phyloP scores from a whole-genome alignment of 2,329 filamentous ascomycete genomes.

The Rhynchosporium agropyri region DNA sequence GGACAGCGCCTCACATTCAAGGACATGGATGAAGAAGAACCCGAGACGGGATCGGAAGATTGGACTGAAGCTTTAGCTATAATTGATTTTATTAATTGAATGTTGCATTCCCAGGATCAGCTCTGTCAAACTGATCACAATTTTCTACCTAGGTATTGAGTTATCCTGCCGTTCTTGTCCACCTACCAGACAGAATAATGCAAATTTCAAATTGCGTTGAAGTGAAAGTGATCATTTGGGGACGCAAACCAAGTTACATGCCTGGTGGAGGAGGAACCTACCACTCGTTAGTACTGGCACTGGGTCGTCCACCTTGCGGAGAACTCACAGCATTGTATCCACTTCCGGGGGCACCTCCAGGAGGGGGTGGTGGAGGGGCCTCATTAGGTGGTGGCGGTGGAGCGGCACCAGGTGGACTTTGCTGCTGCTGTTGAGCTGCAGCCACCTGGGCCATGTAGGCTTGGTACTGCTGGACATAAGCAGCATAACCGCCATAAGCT shows the following conservation, averaged over 20 bases:
- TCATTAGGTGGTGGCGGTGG: slow-evolving; percentile 60
- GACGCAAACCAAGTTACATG: slow-evolving; percentile 42
- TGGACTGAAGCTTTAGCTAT: slow-evolving; percentile 38
- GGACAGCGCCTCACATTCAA: slow-evolving; percentile 43
- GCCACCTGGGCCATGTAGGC: slow-evolving; percentile 65
- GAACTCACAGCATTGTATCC: slow-evolving; percentile 60
- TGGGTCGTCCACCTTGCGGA: neutral
- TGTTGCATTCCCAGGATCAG: slow-evolving; percentile 10
- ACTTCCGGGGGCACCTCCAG: slow-evolving; percentile 56
- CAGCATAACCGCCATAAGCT: slow-evolving; percentile 85
- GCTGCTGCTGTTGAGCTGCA: slow-evolving; percentile 46
- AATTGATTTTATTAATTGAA: slow-evolving; percentile 41
- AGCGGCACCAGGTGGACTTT: slow-evolving; percentile 37
- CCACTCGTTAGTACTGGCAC: slow-evolving; percentile 21
- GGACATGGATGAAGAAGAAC: slow-evolving; percentile 40
- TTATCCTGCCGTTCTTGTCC: slow-evolving; percentile 32
- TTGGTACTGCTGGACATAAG: slow-evolving; percentile 73
- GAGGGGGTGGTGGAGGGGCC: slow-evolving; percentile 61
- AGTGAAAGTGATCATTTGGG: slow-evolving; percentile 9
- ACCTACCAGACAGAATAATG: slow-evolving; percentile 12
- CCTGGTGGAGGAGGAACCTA: slow-evolving; percentile 56
- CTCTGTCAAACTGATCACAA: neutral
- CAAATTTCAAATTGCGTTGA: neutral
- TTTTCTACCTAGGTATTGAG: slow-evolving; percentile 9
- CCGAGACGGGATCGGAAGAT: slow-evolving; percentile 32